Evolutionary conservation across 148 eudicot genomes (phyloP).

Genomic region (Pharnaceum exiguum): DNA sequence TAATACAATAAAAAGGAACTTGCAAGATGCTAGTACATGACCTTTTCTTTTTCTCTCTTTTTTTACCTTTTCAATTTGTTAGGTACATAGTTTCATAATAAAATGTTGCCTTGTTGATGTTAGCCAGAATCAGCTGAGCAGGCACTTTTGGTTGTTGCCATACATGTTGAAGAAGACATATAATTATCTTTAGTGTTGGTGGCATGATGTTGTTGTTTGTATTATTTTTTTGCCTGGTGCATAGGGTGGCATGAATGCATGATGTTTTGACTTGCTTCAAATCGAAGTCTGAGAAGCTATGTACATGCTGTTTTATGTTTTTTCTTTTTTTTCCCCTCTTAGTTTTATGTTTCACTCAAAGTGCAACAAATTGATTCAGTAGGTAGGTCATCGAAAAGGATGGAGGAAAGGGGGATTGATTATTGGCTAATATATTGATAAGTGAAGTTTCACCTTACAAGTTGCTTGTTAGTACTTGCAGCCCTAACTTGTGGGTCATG

Average conservation of each 20-base stretch:
- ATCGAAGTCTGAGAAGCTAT: slow-evolving; percentile 9
- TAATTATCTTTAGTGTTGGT: not conserved
- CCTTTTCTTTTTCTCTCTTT: not conserved
- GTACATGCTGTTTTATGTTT: slow-evolving; percentile 1
- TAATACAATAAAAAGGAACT: not conserved
- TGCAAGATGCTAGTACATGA: no score
- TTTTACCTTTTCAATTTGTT: no score
- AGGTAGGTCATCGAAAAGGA: slow-evolving; percentile 14
- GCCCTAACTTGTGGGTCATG: no score
- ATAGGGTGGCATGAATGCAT: no score
- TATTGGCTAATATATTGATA: not conserved
- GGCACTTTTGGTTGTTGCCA: not conserved
- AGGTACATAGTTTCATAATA: not conserved
- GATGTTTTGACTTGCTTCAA: slow-evolving; percentile 18
- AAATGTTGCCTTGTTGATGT: not conserved
- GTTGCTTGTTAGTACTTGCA: no score
- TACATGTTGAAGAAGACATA: not conserved
- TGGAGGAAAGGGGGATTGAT: not conserved
- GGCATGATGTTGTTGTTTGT: no score
- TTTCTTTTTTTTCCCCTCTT: not conserved
- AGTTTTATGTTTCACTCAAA: not conserved
- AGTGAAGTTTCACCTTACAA: no score
- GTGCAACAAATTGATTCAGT: not conserved
- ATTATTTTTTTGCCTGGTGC: no score
- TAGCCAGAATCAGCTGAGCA: no score